Conservation (phyloP, 495 filamentous ascomycete species). For the Rostrohypoxylon terebratum region DNA sequence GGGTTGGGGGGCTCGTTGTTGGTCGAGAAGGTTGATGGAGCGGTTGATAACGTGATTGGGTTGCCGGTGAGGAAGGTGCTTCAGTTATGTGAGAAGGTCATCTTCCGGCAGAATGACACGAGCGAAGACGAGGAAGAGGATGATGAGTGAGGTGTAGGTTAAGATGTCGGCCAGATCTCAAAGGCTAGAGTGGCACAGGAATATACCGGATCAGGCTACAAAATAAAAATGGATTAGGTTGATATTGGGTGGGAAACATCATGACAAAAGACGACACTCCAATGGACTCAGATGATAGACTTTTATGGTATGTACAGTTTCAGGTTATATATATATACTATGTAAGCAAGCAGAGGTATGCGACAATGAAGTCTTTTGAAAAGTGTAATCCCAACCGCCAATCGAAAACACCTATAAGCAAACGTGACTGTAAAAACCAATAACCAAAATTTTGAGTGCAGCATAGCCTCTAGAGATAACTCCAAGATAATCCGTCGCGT, state of each 20-base stretch:
- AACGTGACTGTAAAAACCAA: not conserved
- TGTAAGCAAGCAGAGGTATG: not conserved
- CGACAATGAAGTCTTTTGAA: not conserved
- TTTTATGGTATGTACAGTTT: slow-evolving; percentile 15
- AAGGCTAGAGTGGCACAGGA: not conserved
- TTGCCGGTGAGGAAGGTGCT: slow-evolving; percentile 84
- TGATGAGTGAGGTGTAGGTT: slow-evolving; percentile 40
- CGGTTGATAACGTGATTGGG: slow-evolving; percentile 96
- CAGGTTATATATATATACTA: not conserved
- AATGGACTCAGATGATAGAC: not conserved
- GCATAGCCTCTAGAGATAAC: not conserved
- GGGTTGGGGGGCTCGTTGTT: slow-evolving; percentile 82
- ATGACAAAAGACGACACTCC: slow-evolving; percentile 3
- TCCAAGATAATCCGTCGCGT: not conserved
- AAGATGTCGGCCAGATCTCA: not conserved
- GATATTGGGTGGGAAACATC: not conserved
- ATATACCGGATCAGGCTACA: not conserved
- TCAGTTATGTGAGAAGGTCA: slow-evolving; percentile 84
- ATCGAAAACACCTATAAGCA: not conserved
- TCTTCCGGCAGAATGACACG: slow-evolving; percentile 64
- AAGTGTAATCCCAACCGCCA: not conserved
- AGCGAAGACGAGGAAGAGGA: slow-evolving; percentile 55
- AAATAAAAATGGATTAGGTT: not conserved
- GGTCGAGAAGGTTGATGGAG: slow-evolving; percentile 88
- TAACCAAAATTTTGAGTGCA: not conserved